Base-by-base conservation (phyloP, 2,329 filamentous ascomycete genomes). In the Cercospora zeina region DNA sequence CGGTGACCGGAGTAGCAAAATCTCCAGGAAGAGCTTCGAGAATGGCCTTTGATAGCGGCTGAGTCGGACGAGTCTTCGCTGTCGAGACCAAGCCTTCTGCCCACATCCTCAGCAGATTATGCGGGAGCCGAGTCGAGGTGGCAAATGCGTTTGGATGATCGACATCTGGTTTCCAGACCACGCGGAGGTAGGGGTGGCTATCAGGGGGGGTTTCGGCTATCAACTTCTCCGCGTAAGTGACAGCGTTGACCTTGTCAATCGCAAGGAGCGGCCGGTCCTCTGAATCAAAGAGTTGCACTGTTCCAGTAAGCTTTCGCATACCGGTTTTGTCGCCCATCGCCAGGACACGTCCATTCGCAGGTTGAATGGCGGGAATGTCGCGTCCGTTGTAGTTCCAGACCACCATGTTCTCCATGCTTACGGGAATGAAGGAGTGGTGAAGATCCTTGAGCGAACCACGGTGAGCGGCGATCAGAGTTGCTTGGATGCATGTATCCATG, bases 61-160 rank as follows among this genome's bases (percentile, higher is more conserved):
- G 42, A n/a, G 4, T 47, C 2, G 13, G 42, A 14, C 42, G 42
- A 21, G 42, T 47, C 42, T 30, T 27, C 42, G 42, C 42, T n/a
- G 42, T 47, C 42, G 42, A 47, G 21, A 47, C 21, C 42, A 47
- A 47, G 42, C 42, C 27, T 27, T 30, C 42, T 47, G 42, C 42
- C 42, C 42, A 47, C 42, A 47, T 47, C 21, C 42, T 13, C 14
- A 47, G 27, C 14, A 47, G 42, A 47, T 21, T 24, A 11, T 47
- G 42, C n/a, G 42, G 42, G 6, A 30, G 10, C 14, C 42, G 42
- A 30, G 11, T 47, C 14, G 6, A 14, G 21, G 42, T 47, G 14
- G 42, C 42, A 47, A 47, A 47, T 11, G 42, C 42, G 24, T 47
- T 47, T 14, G 42, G 42, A 3, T 47, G 42, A 24, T 47, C 42